Evolutionary conservation across 345 rosid species (phyloP), one percentile per base, ranked within the genome.

Genomic region (Aethionema arabicum): DNA sequence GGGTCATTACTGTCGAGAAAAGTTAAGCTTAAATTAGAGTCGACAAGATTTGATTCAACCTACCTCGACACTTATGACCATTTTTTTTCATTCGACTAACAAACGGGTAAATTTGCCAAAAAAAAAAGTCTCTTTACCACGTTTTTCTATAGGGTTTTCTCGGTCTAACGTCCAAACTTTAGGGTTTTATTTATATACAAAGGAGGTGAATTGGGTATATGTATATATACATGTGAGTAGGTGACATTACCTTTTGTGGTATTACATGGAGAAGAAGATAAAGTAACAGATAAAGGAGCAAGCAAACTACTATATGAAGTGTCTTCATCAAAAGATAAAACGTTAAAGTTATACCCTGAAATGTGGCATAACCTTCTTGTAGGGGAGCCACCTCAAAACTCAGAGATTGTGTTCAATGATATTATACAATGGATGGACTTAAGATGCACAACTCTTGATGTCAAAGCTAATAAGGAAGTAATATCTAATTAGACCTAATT

Each of bases 321-420:
- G 7, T 82, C 99, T 9, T 63, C 82, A 4, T 81, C 88, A 56
- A 29, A 58, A 0, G 96, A 90, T 82, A 93, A 93, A 76, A 81
- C 85, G 8, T 52, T 93, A 32, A 93, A 87, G 76, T 31, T 87
- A 56, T 93, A 93, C 58, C 83, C 86, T 0, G 88, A 66, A 3
- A 93, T 90, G 97, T 93, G 97, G 97, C 99, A 93, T 32, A 92
- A 97, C 4, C 61, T 93, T 62, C 85, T 93, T 0, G 87, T 84
- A 4, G 99, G 96, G 0, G 99, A 93, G 52, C 72, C 90, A 16
- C 47, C 40, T 3, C 73, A 82, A 44, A 93, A 90, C 59, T 76
- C 80, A 10, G 76, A 84, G n/a, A 61, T 67, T 7, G 99, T 93
- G 38, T 90, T 90, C 43, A 30, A 40, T 4, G 95, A 93, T 60